Evolutionary conservation across 176 grass and related monocot genomes (phyloP), one percentile per base, ranked within the genome.

Genomic region (Dactylis glomerata): DNA sequence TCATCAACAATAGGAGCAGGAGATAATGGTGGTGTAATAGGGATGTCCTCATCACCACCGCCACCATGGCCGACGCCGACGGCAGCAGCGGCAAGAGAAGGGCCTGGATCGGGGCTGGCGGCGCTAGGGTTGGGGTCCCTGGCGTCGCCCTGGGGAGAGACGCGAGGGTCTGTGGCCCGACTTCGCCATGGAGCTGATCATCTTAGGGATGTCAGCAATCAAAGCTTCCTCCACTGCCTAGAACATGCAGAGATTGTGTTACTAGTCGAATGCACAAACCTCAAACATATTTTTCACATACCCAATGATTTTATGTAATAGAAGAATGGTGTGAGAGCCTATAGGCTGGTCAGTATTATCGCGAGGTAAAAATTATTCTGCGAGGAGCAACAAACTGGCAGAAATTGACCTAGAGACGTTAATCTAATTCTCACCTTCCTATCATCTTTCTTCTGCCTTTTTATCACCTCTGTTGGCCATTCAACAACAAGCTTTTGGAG

Each of bases 381-480:
- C 27, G 13, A 26, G 38, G 3, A 7, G 2, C 14, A 62, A 75
- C 2, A 50, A 17, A 31, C 50, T 46, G 11, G n/a, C 4, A 17
- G 22, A 36, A 68, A 68, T 8, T 3, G 9, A 63, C 75, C 52
- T 6, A 41, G 68, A 66, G 26, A 79, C 31, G 64, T 76, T 80
- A 61, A 65, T 74, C 41, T 71, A 70, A 90, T 92, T 68, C 42
- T 81, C 89, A 99, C 96, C 96, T 96, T 82, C 81, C 82, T 91
- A 47, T 92, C 81, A 64, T 89, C 91, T 84, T 96, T 94, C 61
- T 94, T 96, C 68, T 96, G 86, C 75, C 83, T 92, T 79, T 86
- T 90, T 61, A 93, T 66, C 49, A 96, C 91, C 75, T 92, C 87
- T 10, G 67, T 76, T 34, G 96, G 89, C 96, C 96, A 99, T 84